Conservation (phyloP, 2,329 filamentous ascomycete genomes). For the Xylariaceae sp. region DNA sequence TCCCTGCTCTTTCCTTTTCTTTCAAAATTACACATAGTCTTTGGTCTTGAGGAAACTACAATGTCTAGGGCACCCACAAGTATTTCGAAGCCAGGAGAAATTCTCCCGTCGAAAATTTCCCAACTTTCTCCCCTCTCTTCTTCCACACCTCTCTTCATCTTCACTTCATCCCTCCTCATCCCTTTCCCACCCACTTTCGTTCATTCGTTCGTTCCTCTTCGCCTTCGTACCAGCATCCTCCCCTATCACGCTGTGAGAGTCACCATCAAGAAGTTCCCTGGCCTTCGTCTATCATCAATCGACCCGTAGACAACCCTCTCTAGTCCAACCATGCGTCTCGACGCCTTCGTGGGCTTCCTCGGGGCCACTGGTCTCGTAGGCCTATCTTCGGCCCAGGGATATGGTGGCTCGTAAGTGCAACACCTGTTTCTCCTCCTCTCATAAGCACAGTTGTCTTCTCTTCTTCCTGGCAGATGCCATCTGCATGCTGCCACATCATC, state of each 20-base stretch:
- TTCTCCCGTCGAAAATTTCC: constrained; percentile 5
- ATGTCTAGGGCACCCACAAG: constrained; percentile 4
- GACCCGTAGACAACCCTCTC: constrained; percentile 3
- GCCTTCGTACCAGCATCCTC: constrained; percentile 11
- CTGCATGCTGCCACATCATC: not conserved
- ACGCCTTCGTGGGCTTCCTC: constrained; percentile 25
- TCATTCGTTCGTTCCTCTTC: constrained; percentile 20
- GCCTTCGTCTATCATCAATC: constrained; percentile 8
- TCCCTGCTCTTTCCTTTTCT: constrained; percentile 5
- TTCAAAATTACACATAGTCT: constrained; percentile 1
- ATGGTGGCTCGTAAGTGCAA: constrained; percentile 24
- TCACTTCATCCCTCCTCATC: constrained; percentile 1
- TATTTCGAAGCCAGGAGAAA: not conserved
- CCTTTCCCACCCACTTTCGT: constrained; percentile 2
- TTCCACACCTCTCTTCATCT: constrained; percentile 11
- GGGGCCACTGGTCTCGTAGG: constrained; percentile 22
- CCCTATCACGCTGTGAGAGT: not conserved
- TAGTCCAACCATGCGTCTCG: constrained; percentile 22
- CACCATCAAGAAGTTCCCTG: constrained; percentile 1
- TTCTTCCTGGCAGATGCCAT: not conserved
- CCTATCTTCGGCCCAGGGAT: constrained; percentile 24
- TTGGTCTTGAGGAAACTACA: constrained; percentile 7
- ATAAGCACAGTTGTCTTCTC: not conserved
- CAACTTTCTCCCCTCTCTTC: constrained; percentile 10
- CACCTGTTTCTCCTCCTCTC: not conserved